Percentiles rank a stretch among this genome's conserved stretches.
Evolutionary conservation across 176 grass and related monocot species (phyloP).

Genomic region (Pontederia crassipes): DNA sequence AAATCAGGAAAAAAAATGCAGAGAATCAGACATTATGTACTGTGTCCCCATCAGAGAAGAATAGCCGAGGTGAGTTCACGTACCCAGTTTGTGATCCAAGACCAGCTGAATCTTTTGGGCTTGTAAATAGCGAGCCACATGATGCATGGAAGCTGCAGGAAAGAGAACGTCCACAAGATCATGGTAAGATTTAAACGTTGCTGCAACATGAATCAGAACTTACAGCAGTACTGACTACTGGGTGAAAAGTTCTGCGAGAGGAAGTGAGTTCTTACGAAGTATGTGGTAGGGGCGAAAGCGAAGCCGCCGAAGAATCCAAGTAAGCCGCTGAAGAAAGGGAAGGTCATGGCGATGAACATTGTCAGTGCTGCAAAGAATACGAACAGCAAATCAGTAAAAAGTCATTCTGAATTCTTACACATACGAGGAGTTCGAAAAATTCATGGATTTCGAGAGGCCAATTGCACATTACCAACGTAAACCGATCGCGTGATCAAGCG

Average conservation of each 20-base stretch:
- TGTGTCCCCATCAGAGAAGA: neutral
- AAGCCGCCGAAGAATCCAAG: slow-evolving; percentile 5
- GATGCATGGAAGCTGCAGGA: slow-evolving; percentile 13
- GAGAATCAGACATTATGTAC: neutral
- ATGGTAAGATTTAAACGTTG: neutral
- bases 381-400: neutral
- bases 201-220: no score
- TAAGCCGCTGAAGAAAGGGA: slow-evolving; percentile 1
- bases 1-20: neutral
- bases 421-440: neutral
- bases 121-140: slow-evolving; percentile 1
- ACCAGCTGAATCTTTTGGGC: neutral
- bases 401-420: neutral
- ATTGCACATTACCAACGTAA: slow-evolving; percentile 2
- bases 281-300: slow-evolving; percentile 1
- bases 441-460: no score
- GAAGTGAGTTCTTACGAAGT: slow-evolving; percentile 2
- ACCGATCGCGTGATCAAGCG: neutral
- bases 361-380: slow-evolving; percentile 4
- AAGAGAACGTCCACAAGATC: neutral
- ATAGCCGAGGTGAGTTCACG: neutral
- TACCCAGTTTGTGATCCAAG: slow-evolving; percentile 13
- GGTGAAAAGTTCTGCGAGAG: neutral
- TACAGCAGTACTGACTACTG: no score
- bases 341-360: neutral